Conservation (phyloP, 108 stramenopile species). For the Mediolabrus comicus region DNA sequence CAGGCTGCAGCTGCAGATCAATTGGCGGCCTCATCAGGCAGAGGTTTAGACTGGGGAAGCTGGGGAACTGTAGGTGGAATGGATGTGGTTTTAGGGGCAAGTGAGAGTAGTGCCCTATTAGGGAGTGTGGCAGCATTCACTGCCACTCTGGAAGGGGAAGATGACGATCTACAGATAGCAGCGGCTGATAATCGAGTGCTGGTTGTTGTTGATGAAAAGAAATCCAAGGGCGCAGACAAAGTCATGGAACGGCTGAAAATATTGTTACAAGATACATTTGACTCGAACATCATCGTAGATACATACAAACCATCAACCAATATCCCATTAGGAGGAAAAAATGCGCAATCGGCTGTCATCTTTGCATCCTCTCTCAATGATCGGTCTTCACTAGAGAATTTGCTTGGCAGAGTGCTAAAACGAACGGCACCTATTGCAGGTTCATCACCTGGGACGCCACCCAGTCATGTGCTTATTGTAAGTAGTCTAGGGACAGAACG, state of each 20-base stretch:
- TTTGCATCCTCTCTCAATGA: conserved; percentile 63
- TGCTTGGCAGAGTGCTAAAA: conserved; percentile 63
- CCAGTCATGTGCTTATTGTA: conserved; percentile 75
- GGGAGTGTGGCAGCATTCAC: conserved; percentile 47
- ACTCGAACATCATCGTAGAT: conserved; percentile 44
- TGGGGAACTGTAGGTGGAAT: conserved; percentile 36
- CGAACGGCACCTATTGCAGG: conserved; percentile 54
- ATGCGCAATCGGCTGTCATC: conserved; percentile 57
- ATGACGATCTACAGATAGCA: background rate
- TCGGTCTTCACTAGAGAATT: conserved; percentile 41
- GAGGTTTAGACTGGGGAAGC: conserved; percentile 53
- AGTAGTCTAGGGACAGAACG: conserved; percentile 79
- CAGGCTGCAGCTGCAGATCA: conserved; percentile 57
- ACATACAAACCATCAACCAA: conserved; percentile 50
- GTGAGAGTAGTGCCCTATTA: conserved; percentile 12
- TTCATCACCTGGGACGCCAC: conserved; percentile 52
- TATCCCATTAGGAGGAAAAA: conserved; percentile 73
- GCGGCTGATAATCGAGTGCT: conserved; percentile 29
- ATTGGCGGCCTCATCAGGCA: conserved; percentile 44
- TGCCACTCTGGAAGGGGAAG: conserved; percentile 6
- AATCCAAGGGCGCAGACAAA: conserved; percentile 35
- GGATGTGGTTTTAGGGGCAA: conserved; percentile 42
- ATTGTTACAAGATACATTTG: conserved; percentile 24
- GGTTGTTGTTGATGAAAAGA: conserved; percentile 29
- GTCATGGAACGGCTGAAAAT: conserved; percentile 14